Conservation (phyloP, 2,329 filamentous ascomycete species). For the Claviceps pusilla region DNA sequence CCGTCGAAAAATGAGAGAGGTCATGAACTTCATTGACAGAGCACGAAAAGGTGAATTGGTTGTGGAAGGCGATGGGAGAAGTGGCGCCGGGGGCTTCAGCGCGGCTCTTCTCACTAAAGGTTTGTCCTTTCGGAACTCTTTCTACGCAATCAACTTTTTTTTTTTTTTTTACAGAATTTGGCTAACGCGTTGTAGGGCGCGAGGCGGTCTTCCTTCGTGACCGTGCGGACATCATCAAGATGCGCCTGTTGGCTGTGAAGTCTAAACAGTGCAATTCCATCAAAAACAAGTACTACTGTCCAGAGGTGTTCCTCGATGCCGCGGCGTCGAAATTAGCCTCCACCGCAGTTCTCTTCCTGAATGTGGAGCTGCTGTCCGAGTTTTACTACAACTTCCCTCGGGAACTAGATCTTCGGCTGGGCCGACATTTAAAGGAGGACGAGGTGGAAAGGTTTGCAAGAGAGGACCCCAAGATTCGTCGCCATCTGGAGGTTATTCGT, state of each 20-base stretch:
- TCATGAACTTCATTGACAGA: slow-evolving; percentile 80
- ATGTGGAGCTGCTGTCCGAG: slow-evolving; percentile 89
- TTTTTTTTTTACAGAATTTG: neutral
- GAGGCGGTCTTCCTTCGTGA: slow-evolving; percentile 92
- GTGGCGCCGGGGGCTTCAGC: slow-evolving; percentile 87
- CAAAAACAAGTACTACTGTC: slow-evolving; percentile 91
- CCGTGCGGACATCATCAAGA: slow-evolving; percentile 74
- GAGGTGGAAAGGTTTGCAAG: slow-evolving; percentile 83
- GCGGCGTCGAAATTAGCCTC: slow-evolving; percentile 89
- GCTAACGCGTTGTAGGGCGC: slow-evolving; percentile 44
- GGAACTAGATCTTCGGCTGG: slow-evolving; percentile 75
- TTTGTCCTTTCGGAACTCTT: slow-evolving; percentile 23
- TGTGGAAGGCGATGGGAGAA: slow-evolving; percentile 67
- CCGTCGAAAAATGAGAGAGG: slow-evolving; percentile 72
- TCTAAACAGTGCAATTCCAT: slow-evolving; percentile 73
- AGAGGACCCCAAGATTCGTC: slow-evolving; percentile 79
- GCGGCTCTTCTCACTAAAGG: slow-evolving; percentile 70
- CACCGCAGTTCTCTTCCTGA: slow-evolving; percentile 90
- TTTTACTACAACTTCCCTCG: slow-evolving; percentile 97
- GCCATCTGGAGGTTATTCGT: slow-evolving; percentile 81
- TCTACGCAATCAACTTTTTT: no score
- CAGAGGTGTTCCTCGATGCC: slow-evolving; percentile 93
- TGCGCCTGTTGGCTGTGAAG: slow-evolving; percentile 76
- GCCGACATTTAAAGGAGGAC: slow-evolving; percentile 59
- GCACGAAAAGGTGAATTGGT: slow-evolving; percentile 73